Evolutionary conservation across 352 stramenopile species (phyloP).

Genomic region (Phytophthora fragariae): DNA sequence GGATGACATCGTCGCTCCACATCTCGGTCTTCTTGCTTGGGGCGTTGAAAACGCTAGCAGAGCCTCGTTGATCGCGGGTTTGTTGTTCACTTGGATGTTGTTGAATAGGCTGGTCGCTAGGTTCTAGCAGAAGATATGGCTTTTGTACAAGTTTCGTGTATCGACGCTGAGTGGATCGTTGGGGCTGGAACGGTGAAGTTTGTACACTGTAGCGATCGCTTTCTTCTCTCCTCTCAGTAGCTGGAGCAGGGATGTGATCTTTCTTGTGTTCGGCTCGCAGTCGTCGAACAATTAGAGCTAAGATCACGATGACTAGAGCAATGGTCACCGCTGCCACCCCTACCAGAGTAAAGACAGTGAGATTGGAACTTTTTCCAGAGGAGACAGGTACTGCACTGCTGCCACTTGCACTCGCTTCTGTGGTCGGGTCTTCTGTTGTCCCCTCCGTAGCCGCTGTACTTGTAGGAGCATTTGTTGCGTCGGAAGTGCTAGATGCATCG

Average conservation of each 20-base stretch:
- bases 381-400: background rate
- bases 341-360: background rate
- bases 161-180: background rate
- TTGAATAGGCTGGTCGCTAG: background rate
- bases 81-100: background rate
- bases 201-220: background rate
- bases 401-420: background rate
- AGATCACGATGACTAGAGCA: background rate
- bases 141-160: background rate
- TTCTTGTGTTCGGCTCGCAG: background rate
- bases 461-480: background rate
- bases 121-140: background rate
- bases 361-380: background rate
- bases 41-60: background rate
- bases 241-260: background rate
- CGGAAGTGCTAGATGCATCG: background rate
- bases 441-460: background rate
- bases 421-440: background rate
- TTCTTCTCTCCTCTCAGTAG: background rate
- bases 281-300: background rate
- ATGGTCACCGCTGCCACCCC: background rate
- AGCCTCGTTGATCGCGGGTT: background rate
- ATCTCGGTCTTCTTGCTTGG: background rate
- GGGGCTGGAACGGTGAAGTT: background rate
- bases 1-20: background rate